Evolutionary conservation across 2,329 filamentous ascomycete species (phyloP).

Genomic region (Hypoxylon sp.): DNA sequence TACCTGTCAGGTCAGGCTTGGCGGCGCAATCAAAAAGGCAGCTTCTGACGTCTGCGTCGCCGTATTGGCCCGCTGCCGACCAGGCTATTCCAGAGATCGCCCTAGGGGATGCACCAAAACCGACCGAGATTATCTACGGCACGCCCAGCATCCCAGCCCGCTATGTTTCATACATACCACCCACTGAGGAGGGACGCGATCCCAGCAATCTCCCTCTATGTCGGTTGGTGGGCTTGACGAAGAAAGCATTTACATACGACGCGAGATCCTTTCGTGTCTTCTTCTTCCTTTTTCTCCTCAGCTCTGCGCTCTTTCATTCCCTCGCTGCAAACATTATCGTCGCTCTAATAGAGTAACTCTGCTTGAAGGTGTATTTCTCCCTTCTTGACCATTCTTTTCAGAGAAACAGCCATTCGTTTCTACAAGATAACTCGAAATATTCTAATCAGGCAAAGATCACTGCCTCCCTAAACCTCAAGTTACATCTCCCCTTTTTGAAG

Average conservation of each 20-base stretch:
- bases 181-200: conserved; percentile 28
- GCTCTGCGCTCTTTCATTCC: conserved; percentile 23
- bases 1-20: conserved; percentile 27
- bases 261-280: conserved; percentile 17
- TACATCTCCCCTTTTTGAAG: neutral
- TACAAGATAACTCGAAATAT: neutral
- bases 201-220: conserved; percentile 21
- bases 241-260: conserved; percentile 28
- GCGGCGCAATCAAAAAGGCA: conserved; percentile 38
- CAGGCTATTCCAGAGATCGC: conserved; percentile 29
- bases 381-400: conserved; percentile 22
- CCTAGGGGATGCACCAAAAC: conserved; percentile 31
- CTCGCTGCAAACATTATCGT: conserved; percentile 3
- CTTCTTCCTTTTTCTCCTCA: conserved; percentile 14
- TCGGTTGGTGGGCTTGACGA: conserved; percentile 1
- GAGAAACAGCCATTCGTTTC: conserved; percentile 24
- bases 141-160: conserved; percentile 24
- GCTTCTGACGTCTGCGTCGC: conserved; percentile 39
- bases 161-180: conserved; percentile 39
- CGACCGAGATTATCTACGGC: conserved; percentile 36
- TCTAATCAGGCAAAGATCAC: conserved; percentile 17
- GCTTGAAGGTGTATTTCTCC: conserved; percentile 17
- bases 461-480: neutral
- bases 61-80: conserved; percentile 25
- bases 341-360: neutral